Percentiles rank a stretch among this genome's conserved stretches.
These are phyloP conservation scores for Blastobotrys parvus DNA, from an alignment of 805 yeast species.

Conservation along the genomic window DNA sequence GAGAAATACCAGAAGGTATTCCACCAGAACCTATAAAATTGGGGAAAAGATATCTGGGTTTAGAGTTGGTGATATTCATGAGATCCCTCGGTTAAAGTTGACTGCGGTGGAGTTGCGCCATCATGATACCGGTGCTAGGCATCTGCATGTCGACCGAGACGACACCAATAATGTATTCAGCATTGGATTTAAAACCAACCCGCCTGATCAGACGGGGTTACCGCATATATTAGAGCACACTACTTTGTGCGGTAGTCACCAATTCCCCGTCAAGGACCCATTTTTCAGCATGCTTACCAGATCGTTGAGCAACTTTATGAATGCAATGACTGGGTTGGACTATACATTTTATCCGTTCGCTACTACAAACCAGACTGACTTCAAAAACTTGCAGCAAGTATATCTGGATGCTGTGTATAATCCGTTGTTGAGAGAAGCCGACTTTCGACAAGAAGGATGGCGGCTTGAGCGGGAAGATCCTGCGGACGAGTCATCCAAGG, in stretches of 20 bases:
- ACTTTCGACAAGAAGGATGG: constrained; percentile 97
- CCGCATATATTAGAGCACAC: constrained; percentile 97
- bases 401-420: constrained; percentile 80
- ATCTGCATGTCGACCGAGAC: constrained; percentile 75
- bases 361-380: constrained; percentile 81
- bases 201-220: constrained; percentile 90
- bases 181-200: constrained; percentile 85
- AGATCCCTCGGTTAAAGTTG: constrained; percentile 74
- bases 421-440: constrained; percentile 70
- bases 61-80: constrained; percentile 50
- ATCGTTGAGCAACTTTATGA: constrained; percentile 94
- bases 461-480: constrained; percentile 69
- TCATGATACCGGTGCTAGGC: constrained; percentile 61
- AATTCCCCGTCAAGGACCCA: constrained; percentile 93
- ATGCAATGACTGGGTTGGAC: constrained; percentile 98
- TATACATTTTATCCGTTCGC: constrained; percentile 95
- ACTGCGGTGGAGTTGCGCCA: constrained; percentile 72
- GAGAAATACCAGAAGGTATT: background rate
- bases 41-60: constrained; percentile 41
- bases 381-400: constrained; percentile 72
- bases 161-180: constrained; percentile 85
- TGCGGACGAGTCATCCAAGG: constrained; percentile 48
- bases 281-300: constrained; percentile 95
- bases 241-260: constrained; percentile 85
- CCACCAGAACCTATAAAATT: background rate